Percentiles rank a stretch among this genome's conserved stretches.
These are phyloP conservation scores for Hygrocybe punicea DNA, from an alignment of 768 basidiomycete species.

Conservation along the genomic window DNA sequence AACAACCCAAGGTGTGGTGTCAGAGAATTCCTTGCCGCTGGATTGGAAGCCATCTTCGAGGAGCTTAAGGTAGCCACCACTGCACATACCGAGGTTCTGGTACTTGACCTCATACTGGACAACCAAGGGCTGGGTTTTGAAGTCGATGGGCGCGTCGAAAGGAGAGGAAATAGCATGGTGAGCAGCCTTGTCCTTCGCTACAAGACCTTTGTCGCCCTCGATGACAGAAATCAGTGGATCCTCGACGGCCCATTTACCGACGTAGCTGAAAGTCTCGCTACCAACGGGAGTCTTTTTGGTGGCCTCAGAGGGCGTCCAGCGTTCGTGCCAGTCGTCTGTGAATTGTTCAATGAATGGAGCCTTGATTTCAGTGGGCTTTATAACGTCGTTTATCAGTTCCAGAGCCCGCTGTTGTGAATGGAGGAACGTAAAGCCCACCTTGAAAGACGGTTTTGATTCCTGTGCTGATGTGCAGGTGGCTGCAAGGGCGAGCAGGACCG, in stretches of 20 bases:
- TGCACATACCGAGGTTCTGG: slow-evolving; percentile 98
- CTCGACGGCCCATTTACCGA: slow-evolving; percentile 96
- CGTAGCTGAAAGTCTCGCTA: slow-evolving; percentile 94
- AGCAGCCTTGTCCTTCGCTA: slow-evolving; percentile 94
- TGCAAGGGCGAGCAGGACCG: slow-evolving; percentile 60
- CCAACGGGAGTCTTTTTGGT: slow-evolving; percentile 97
- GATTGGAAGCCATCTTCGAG: slow-evolving; percentile 93
- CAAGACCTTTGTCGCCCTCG: slow-evolving; percentile 85
- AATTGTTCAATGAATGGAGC: slow-evolving; percentile 97
- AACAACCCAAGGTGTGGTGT: slow-evolving; percentile 90
- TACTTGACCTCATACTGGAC: slow-evolving; percentile 99
- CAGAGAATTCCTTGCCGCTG: slow-evolving; percentile 87
- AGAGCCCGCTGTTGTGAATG: slow-evolving; percentile 8
- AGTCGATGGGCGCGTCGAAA: slow-evolving; percentile 73
- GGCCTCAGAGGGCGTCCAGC: slow-evolving; percentile 96
- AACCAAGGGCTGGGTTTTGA: slow-evolving; percentile 81
- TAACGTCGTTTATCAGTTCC: slow-evolving; percentile 12
- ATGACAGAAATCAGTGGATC: slow-evolving; percentile 74
- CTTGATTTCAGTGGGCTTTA: slow-evolving; percentile 70
- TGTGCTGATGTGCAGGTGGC: slow-evolving; percentile 64
- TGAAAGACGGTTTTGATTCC: slow-evolving; percentile 64
- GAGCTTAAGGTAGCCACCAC: slow-evolving; percentile 98
- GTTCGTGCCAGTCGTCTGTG: slow-evolving; percentile 81
- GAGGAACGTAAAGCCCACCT: slow-evolving; percentile 33
- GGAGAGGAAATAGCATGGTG: slow-evolving; percentile 98